Base-by-base conservation (phyloP, 306 rosid genomes). In the Mimosa pudica region DNA sequence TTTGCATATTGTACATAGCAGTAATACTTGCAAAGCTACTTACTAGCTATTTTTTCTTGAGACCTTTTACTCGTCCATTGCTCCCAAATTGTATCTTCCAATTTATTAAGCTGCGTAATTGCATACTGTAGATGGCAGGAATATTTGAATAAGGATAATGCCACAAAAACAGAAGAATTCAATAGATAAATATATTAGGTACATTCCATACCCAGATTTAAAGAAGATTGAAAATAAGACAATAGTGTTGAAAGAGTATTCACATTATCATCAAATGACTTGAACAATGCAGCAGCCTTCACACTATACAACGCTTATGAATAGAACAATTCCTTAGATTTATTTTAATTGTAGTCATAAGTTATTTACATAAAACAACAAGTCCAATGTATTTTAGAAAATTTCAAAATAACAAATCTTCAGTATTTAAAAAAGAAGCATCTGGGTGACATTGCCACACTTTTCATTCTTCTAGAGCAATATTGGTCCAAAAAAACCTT, bases 31-130 rank as follows among this genome's bases (percentile, higher is more conserved):
- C 41, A 45, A 65, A 71, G 77, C 48, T 55, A 89, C 97, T 2
- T 90, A 92, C 98, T 85, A 62, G 55, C 73, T 67, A 84, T 85
- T 57, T 83, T 89, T 76, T 90, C 92, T 55, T 71, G 86, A 58
- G 90, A 90, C 80, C 82, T 84, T 83, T 89, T 95, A 82, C 76
- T 84, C 48, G 90, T 85, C 99, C 99, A 95, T 63, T 89, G 88
- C 85, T 93, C 97, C 98, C 93, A 90, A 82, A 95, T 89, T 90
- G 89, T 93, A 83, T 95, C 98, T 89, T 95, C 99, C 90, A 95
- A 79, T 88, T 88, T 95, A 85, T 88, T 93, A 82, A 95, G 87
- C 83, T 95, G 97, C 85, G 67, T 92, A 76, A 89, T 89, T 2
- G 92, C 98, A 87, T 95, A 95, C 99, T 95, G 93, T 70, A 71